Percentiles rank a stretch among this genome's conserved stretches.
Conservation (phyloP, 192 early-diverging fungal species). For the Umbelopsis sp. region DNA sequence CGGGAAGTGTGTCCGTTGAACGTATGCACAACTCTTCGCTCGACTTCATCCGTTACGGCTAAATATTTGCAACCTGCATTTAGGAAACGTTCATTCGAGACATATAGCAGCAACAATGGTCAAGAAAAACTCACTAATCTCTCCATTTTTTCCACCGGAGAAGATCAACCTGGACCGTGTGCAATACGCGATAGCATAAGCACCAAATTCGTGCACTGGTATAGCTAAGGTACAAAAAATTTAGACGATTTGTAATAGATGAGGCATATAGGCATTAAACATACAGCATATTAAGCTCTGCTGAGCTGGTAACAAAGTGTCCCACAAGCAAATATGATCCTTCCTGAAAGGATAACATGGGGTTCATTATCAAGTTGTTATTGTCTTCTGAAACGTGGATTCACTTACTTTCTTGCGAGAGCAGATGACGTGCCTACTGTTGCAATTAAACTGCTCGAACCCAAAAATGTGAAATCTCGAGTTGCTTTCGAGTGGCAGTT, state of each 20-base stretch:
- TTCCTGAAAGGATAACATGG: slow-evolving; percentile 5
- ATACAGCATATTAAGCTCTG: slow-evolving; percentile 61
- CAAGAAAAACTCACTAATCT: slow-evolving; percentile 60
- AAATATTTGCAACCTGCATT: background rate
- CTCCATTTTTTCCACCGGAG: slow-evolving; percentile 75
- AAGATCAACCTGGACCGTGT: slow-evolving; percentile 63
- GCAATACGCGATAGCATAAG: slow-evolving; percentile 68
- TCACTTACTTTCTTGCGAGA: slow-evolving; percentile 34
- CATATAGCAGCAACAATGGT: background rate
- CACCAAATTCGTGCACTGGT: slow-evolving; percentile 62
- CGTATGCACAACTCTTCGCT: slow-evolving; percentile 64
- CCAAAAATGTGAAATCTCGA: slow-evolving; percentile 76
- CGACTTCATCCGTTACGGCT: slow-evolving; percentile 76
- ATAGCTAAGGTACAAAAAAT: slow-evolving; percentile 42
- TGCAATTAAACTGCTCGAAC: slow-evolving; percentile 71
- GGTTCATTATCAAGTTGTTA: no score
- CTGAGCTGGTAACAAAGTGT: slow-evolving; percentile 70
- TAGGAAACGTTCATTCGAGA: background rate
- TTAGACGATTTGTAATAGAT: background rate
- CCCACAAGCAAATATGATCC: slow-evolving; percentile 76
- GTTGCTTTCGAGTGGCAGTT: slow-evolving; percentile 62
- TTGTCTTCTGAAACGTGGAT: background rate
- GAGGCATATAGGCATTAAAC: background rate
- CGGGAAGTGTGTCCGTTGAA: slow-evolving; percentile 69
- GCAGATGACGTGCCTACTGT: slow-evolving; percentile 68